These are phyloP conservation scores for Malassezia obtusa DNA, from an alignment of 1,284 basidiomycete species.

Conservation along the genomic window DNA sequence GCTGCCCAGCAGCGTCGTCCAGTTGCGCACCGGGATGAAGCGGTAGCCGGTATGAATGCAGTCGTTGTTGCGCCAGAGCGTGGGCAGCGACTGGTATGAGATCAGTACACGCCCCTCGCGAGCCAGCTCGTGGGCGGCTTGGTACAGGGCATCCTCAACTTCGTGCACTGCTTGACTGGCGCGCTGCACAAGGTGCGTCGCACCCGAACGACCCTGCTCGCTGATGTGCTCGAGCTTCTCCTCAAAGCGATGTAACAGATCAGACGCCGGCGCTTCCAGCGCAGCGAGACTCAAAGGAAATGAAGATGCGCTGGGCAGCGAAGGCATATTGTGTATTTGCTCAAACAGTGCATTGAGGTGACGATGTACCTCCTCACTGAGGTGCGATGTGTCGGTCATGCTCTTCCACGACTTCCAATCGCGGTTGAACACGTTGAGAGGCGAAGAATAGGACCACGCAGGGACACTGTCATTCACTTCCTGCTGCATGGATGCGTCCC, in stretches of 20 bases:
- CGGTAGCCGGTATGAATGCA: constrained; percentile 44
- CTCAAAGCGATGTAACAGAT: constrained; percentile 5
- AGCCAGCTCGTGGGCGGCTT: constrained; percentile 36
- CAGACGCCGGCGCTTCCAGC: background rate
- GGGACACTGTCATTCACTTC: background rate
- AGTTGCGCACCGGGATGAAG: constrained; percentile 41
- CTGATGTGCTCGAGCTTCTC: constrained; percentile 2
- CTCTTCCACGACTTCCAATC: background rate
- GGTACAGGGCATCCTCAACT: constrained; percentile 38
- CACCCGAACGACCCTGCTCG: background rate
- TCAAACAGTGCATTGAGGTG: background rate
- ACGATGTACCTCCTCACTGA: background rate
- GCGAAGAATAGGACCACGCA: background rate
- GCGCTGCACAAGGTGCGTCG: constrained; percentile 8
- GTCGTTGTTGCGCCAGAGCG: constrained; percentile 46
- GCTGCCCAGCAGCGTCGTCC: constrained; percentile 31
- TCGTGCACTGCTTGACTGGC: constrained; percentile 30
- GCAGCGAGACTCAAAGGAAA: background rate
- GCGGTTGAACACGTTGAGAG: background rate
- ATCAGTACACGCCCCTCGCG: constrained; percentile 35
- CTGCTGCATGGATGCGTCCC: background rate
- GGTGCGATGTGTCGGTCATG: background rate
- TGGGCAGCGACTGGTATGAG: constrained; percentile 34
- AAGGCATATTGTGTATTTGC: background rate
- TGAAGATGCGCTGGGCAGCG: background rate